Conservation (phyloP, 2,329 filamentous ascomycete genomes). For the Exophiala oligosperma region DNA sequence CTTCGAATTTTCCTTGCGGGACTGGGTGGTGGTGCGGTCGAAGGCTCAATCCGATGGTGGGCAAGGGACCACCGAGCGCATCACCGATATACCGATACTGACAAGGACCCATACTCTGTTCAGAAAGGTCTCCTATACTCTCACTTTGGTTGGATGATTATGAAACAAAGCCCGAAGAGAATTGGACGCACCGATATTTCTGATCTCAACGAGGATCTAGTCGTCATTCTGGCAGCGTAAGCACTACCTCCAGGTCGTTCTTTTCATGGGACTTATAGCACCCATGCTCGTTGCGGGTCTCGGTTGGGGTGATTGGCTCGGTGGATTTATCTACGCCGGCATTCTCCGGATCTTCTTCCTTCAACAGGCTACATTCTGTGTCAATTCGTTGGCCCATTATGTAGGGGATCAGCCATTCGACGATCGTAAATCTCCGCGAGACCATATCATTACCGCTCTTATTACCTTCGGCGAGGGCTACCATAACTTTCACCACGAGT, state of each 20-base stretch:
- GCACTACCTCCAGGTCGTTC: slow-evolving; percentile 77
- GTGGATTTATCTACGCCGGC: slow-evolving; percentile 81
- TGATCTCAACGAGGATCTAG: slow-evolving; percentile 80
- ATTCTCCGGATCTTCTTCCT: slow-evolving; percentile 87
- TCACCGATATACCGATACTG: slow-evolving; percentile 89
- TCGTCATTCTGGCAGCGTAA: slow-evolving; percentile 85
- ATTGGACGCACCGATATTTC: slow-evolving; percentile 86
- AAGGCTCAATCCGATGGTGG: slow-evolving; percentile 90
- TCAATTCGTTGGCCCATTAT: slow-evolving; percentile 92
- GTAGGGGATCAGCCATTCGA: slow-evolving; percentile 90
- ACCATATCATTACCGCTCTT: slow-evolving; percentile 82
- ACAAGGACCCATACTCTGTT: slow-evolving; percentile 89
- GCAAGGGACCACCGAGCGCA: slow-evolving; percentile 82
- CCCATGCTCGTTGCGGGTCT: slow-evolving; percentile 75
- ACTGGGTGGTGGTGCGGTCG: slow-evolving; percentile 77
- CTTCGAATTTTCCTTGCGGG: slow-evolving; percentile 81
- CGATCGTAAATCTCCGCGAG: slow-evolving; percentile 86
- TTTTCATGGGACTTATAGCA: slow-evolving; percentile 74
- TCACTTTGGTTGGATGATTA: slow-evolving; percentile 86
- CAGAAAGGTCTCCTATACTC: slow-evolving; percentile 84
- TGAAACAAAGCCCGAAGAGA: slow-evolving; percentile 90
- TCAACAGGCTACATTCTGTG: slow-evolving; percentile 89
- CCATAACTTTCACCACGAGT: slow-evolving; percentile 96
- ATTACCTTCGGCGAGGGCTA: slow-evolving; percentile 86
- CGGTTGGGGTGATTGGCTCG: slow-evolving; percentile 76